phyloP scores from a whole-genome alignment of 192 early-diverging fungal species.

The Podila clonocystis region DNA sequence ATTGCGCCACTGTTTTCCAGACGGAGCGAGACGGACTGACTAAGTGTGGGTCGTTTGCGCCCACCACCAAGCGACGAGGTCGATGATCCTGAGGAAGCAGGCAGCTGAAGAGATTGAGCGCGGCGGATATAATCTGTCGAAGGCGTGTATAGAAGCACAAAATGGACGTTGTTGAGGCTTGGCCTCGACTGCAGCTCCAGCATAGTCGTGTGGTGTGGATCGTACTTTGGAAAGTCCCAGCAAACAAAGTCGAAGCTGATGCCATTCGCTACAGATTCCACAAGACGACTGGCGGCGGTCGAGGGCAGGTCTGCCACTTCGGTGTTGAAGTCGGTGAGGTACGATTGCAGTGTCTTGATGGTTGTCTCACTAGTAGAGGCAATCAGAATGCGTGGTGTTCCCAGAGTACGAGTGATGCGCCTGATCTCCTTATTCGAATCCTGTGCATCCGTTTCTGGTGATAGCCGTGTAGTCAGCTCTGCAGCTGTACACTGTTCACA shows the following conservation, averaged over 20 bases:
- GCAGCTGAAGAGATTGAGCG: constrained; percentile 39
- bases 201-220: constrained; percentile 38
- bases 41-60: constrained; percentile 21
- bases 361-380: constrained; percentile 46
- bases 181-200: constrained; percentile 32
- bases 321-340: constrained; percentile 39
- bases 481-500: constrained; percentile 25
- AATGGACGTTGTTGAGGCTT: constrained; percentile 37
- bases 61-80: constrained; percentile 1
- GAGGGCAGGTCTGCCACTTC: constrained; percentile 39
- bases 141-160: constrained; percentile 36
- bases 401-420: constrained; percentile 42
- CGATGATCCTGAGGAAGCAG: constrained; percentile 12
- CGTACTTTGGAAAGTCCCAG: constrained; percentile 47
- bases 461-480: background rate
- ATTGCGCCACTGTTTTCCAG: constrained; percentile 12
- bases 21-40: constrained; percentile 29
- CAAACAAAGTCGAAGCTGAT: constrained; percentile 49
- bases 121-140: constrained; percentile 29
- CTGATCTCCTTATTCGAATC: constrained; percentile 50
- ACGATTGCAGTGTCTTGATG: constrained; percentile 23
- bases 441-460: constrained; percentile 14
- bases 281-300: constrained; percentile 34
- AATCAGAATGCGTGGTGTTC: constrained; percentile 44
- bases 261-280: constrained; percentile 47